Conservation (phyloP, 1,284 basidiomycete genomes). For the Irpex sp. region DNA sequence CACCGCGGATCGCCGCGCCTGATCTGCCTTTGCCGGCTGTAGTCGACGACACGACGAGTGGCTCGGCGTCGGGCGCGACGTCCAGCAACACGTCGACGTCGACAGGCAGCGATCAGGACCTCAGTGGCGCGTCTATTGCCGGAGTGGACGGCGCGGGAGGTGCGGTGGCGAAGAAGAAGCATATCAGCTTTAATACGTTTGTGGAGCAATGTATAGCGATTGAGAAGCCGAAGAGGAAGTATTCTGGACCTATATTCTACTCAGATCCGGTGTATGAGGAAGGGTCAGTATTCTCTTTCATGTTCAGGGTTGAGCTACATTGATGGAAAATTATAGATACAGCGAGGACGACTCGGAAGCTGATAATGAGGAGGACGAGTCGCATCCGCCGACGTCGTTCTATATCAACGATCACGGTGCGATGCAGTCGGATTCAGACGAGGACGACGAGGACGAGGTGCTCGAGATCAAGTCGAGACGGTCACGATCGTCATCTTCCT, state of each 20-base stretch:
- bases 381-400: conserved; percentile 22
- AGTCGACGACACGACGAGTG: conserved; percentile 8
- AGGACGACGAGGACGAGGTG: conserved; percentile 55
- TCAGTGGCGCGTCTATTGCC: conserved; percentile 30
- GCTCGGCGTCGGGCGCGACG: conserved; percentile 9
- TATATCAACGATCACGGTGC: conserved; percentile 32
- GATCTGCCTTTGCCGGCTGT: conserved; percentile 6
- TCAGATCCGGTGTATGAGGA: conserved; percentile 48
- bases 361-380: conserved; percentile 31
- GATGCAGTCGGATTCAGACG: conserved; percentile 35
- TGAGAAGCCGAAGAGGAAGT: conserved; percentile 53
- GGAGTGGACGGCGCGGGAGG: conserved; percentile 18
- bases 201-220: conserved; percentile 98
- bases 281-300: conserved; percentile 44
- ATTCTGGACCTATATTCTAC: conserved; percentile 18
- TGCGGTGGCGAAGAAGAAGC: conserved; percentile 52
- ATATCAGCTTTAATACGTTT: conserved; percentile 98
- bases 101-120: conserved; percentile 33
- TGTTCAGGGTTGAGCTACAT: conserved; percentile 11
- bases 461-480: conserved; percentile 57
- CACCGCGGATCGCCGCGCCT: conserved; percentile 49
- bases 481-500: conserved; percentile 34
- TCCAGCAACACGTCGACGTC: conserved; percentile 30
- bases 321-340: conserved; percentile 37
- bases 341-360: conserved; percentile 59